Evolutionary conservation across 768 basidiomycete genomes (phyloP), one percentile per base, ranked within the genome.

Genomic region (Suillus placidus): DNA sequence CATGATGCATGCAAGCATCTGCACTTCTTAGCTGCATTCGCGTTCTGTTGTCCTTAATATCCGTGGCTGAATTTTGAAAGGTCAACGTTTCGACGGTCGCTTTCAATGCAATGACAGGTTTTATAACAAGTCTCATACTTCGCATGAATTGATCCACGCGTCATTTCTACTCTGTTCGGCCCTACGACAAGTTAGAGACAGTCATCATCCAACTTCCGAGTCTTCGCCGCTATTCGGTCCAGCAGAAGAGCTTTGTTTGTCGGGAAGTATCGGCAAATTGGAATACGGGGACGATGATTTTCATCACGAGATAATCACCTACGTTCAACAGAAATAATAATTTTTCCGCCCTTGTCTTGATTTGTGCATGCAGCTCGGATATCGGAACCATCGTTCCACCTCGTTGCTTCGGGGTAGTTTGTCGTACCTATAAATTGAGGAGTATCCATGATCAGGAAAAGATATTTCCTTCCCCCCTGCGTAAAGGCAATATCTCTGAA

Each of bases 391-490:
- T 64, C 23, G 37, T 12, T 55, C 42, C 32, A 58, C 67, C 52
- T 63, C 65, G 66, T 63, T 61, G 62, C 62, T 58, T 54, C 61
- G 60, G 26, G 16, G 57, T 38, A 67, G 62, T 60, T 42, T 42
- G 40, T 42, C 57, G 54, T 42, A 56, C 37, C 56, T 67, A 68
- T 73, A 68, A 67, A 67, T 57, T 43, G 60, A 58, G 61, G 55
- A 37, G 58, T 63, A 61, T 55, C 62, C 63, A 61, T 16, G 40
- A 49, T 51, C 43, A 62, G 26, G 63, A 69, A 66, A 61, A 64
- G 65, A 56, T 14, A 49, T 62, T 69, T 61, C 67, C 51, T 70
- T 68, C 70, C 64, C 60, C 66, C 42, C 69, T 57, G 55, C 37
- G 54, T 61, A 38, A 42, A 61, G 51, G 49, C 32, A 61, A 35